Percentiles rank a stretch among this genome's conserved stretches.
These are phyloP conservation scores for Pleurotus tuoliensis DNA, from an alignment of 768 basidiomycete species.

Conservation along the genomic window DNA sequence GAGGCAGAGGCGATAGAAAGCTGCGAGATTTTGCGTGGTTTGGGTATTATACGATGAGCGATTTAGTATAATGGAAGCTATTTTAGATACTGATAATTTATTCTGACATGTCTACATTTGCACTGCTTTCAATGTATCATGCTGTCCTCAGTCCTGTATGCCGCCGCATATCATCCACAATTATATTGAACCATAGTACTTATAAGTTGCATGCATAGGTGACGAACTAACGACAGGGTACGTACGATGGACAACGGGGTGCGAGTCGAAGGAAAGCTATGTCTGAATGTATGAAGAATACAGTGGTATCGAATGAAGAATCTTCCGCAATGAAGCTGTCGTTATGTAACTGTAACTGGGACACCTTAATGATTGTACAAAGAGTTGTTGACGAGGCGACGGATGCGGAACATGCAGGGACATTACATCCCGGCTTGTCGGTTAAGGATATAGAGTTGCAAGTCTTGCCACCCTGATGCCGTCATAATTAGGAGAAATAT, in stretches of 20 bases:
- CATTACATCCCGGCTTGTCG: constrained; percentile 63
- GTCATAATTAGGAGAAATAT: neutral
- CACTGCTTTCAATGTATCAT: too few species aligned
- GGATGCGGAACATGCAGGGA: neutral
- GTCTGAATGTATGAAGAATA: too few species aligned
- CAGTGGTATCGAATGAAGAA: too few species aligned
- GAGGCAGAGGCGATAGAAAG: constrained; percentile 65
- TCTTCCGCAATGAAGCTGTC: too few species aligned
- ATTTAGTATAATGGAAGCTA: neutral
- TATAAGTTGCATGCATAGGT: too few species aligned
- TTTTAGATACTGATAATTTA: constrained; percentile 2
- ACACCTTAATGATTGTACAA: neutral
- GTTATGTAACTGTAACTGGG: neutral
- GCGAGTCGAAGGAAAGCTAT: too few species aligned
- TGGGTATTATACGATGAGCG: constrained; percentile 41
- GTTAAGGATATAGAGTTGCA: constrained; percentile 72
- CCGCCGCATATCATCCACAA: too few species aligned
- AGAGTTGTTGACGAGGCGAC: neutral
- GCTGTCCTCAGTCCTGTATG: too few species aligned
- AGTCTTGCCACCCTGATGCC: constrained; percentile 70
- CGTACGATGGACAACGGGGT: too few species aligned
- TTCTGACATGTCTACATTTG: neutral
- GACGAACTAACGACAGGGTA: too few species aligned
- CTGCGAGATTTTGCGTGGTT: constrained; percentile 72
- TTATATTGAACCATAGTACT: too few species aligned